Percentiles rank a stretch among this genome's conserved stretches.
These are phyloP conservation scores for Talaromyces nanjingensis DNA, from an alignment of 495 filamentous ascomycete genomes.

Conservation along the genomic window DNA sequence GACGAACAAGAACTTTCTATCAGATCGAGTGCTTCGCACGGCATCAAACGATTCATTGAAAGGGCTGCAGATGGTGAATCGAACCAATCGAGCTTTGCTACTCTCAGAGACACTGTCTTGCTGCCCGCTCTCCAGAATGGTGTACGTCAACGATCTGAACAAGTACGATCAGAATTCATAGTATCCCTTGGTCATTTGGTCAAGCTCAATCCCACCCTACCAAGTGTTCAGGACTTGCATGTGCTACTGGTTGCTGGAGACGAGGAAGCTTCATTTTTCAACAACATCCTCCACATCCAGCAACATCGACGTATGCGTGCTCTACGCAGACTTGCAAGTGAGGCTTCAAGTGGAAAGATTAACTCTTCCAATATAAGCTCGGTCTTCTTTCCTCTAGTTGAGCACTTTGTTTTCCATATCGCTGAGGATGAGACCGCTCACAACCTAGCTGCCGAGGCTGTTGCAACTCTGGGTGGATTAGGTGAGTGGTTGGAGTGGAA, in stretches of 20 bases:
- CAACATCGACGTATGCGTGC: conserved; percentile 81
- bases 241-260: conserved; percentile 68
- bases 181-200: conserved; percentile 71
- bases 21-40: conserved; percentile 74
- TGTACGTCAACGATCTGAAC: conserved; percentile 67
- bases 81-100: conserved; percentile 34
- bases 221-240: conserved; percentile 66
- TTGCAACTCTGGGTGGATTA: conserved; percentile 65
- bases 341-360: conserved; percentile 54
- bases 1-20: conserved; percentile 85
- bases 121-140: conserved; percentile 72
- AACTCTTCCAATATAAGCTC: conserved; percentile 71
- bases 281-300: conserved; percentile 85
- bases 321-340: conserved; percentile 62
- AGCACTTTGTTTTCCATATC: conserved; percentile 85
- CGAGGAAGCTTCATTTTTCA: conserved; percentile 89
- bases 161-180: conserved; percentile 75
- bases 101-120: conserved; percentile 55
- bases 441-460: conserved; percentile 76
- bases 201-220: conserved; percentile 59
- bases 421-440: conserved; percentile 71
- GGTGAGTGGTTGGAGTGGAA: conserved; percentile 77
- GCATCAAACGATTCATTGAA: conserved; percentile 75
- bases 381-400: conserved; percentile 84
- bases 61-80: conserved; percentile 31